phyloP scores from a whole-genome alignment of 352 stramenopile genomes.

The Globisporangium acanthophoron region DNA sequence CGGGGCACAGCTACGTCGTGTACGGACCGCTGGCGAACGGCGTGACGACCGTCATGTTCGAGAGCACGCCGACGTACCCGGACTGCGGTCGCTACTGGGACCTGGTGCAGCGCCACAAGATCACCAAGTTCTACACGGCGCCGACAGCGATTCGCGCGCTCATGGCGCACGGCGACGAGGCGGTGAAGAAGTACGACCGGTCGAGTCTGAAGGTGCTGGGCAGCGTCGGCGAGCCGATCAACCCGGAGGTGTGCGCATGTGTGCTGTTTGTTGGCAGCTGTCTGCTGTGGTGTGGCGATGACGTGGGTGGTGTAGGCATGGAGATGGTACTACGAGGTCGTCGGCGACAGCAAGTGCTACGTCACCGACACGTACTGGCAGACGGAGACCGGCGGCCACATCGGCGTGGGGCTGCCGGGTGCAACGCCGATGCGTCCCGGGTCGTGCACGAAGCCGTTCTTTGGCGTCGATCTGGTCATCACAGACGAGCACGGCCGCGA shows the following conservation, averaged over 20 bases:
- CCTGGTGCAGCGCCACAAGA: conserved; percentile 94
- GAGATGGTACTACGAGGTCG: conserved; percentile 96
- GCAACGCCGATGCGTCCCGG: conserved; percentile 89
- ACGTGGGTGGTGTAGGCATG: conserved; percentile 43
- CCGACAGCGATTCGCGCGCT: conserved; percentile 96
- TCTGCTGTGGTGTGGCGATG: neutral
- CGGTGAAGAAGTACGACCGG: conserved; percentile 93
- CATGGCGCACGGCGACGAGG: conserved; percentile 93
- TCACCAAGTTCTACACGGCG: conserved; percentile 94
- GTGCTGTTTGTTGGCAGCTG: neutral
- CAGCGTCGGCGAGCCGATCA: conserved; percentile 98
- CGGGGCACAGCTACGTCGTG: conserved; percentile 95
- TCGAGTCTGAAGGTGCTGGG: conserved; percentile 93
- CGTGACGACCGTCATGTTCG: conserved; percentile 98
- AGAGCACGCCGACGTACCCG: conserved; percentile 97
- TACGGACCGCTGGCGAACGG: conserved; percentile 97
- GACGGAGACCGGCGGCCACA: conserved; percentile 96
- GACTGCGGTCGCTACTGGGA: conserved; percentile 96
- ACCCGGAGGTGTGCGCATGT: conserved; percentile 77
- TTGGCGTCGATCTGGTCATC: conserved; percentile 91
- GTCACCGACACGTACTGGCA: conserved; percentile 98
- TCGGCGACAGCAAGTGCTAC: conserved; percentile 85
- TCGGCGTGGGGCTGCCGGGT: conserved; percentile 92
- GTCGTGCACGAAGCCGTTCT: conserved; percentile 94
- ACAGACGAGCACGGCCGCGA: conserved; percentile 85